Base-by-base conservation (phyloP, 106 monocot genomes). In the Dactylorhiza incarnata region DNA sequence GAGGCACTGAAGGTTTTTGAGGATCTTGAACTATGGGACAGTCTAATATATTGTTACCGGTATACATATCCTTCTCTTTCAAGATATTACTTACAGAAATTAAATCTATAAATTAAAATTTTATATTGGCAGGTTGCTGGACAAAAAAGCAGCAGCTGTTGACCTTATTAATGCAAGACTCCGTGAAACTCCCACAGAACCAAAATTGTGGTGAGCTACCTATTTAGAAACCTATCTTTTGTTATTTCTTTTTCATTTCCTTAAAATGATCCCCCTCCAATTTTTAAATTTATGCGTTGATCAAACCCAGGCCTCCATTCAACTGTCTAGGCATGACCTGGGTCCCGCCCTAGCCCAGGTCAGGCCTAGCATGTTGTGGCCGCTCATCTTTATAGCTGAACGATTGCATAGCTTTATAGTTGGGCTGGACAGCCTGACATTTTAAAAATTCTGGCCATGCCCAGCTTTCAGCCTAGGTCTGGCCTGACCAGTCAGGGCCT, bases 1-100 rank as follows among this genome's bases (percentile, higher is more conserved):
- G 99, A 99, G 82, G 99, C 99, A 48, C 78, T 99, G 3, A 84
- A 81, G 72, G 88, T 86, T 77, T 94, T 94, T 84, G 91, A 94
- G 81, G 99, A 99, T 73, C 99, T 99, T 79, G 91, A 99, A 81
- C 83, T 99, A 63, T 99, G 99, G 99, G 89, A 94, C 75, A 88
- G 90, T 80, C 83, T 94, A 37, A 99, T 99, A 48, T 76, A 87
- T 77, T 99, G 99, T 74, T 99, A 99, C 43, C 71, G 84, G 97
- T 99, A 91, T 75, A 45, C 37, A 69, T 17, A 11, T 46, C n/a
- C 12, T 46, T 70, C 49, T 16, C 25, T 73, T 74, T 77, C 49
- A 46, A 43, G 24, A 26, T 53, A 7, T 29, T 70, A 51, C 11
- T 16, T 70, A 5, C 46, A 54, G 43, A 9, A 49, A 69, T n/a